These are phyloP conservation scores for Cantharellus anzutake DNA, from an alignment of 768 basidiomycete species.

Conservation along the genomic window DNA sequence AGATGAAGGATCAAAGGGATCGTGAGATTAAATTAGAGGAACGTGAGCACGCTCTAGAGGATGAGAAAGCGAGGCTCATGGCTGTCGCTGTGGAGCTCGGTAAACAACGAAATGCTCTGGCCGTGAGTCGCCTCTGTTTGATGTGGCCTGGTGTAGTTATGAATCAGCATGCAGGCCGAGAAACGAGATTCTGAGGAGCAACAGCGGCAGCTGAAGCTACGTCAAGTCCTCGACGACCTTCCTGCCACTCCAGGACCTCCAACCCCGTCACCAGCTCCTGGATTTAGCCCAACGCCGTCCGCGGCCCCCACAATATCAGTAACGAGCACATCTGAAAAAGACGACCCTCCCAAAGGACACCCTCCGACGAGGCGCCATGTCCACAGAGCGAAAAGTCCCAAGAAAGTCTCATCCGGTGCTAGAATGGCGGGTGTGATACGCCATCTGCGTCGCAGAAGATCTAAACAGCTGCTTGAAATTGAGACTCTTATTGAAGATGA, in stretches of 20 bases:
- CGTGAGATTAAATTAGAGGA: slow-evolving; percentile 35
- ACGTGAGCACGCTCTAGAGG: slow-evolving; percentile 20
- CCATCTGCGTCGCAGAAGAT: too few relatives aligned
- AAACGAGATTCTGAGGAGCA: slow-evolving; percentile 32
- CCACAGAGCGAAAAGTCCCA: background rate
- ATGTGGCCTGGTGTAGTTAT: too few relatives aligned
- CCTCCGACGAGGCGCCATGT: too few relatives aligned
- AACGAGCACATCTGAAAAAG: too few relatives aligned
- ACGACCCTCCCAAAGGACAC: too few relatives aligned
- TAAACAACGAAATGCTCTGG: background rate
- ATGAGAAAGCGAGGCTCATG: slow-evolving; percentile 41
- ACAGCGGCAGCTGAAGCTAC: slow-evolving; percentile 23
- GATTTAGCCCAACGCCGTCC: too few relatives aligned
- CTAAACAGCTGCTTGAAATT: too few relatives aligned
- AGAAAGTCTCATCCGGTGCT: background rate
- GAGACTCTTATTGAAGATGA: too few relatives aligned
- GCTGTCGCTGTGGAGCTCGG: slow-evolving; percentile 41
- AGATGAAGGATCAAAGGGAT: slow-evolving; percentile 24
- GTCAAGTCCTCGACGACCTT: slow-evolving; percentile 5
- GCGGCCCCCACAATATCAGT: too few relatives aligned
- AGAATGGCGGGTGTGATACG: too few relatives aligned
- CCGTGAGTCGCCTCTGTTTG: background rate
- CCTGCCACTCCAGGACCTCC: slow-evolving; percentile 9
- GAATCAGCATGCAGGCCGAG: background rate
- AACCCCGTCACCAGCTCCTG: background rate